Evolutionary conservation across 2,329 filamentous ascomycete genomes (phyloP).

Genomic region (Colletotrichum kahawae): DNA sequence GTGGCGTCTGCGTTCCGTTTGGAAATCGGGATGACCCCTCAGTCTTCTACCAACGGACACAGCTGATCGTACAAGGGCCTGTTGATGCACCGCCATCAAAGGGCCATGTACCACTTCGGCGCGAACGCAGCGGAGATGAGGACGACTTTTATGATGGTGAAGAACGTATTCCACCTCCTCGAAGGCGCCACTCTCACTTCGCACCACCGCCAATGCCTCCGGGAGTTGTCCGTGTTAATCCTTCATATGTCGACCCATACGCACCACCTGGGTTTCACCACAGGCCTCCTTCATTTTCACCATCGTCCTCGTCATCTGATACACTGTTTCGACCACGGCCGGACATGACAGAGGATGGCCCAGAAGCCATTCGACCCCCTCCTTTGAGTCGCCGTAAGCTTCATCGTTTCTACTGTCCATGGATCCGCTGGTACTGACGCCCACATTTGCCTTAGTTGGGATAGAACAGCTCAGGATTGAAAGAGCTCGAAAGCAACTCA

Average conservation of each 20-base stretch:
- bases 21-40: background rate
- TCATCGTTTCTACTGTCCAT: background rate
- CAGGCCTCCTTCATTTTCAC: background rate
- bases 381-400: background rate
- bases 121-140: background rate
- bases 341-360: background rate
- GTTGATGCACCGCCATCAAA: constrained; percentile 4
- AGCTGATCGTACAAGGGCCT: constrained; percentile 22
- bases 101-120: constrained; percentile 1
- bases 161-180: background rate
- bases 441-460: background rate
- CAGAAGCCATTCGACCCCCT: background rate
- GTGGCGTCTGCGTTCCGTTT: background rate
- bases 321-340: background rate
- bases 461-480: background rate
- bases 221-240: background rate
- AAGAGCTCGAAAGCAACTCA: background rate
- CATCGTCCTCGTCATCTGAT: background rate
- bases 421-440: background rate
- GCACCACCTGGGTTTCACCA: background rate
- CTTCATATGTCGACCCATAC: background rate
- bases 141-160: background rate
- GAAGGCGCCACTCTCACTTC: background rate
- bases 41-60: background rate
- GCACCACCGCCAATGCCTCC: background rate